Evolutionary conservation across 805 yeast species (phyloP).

Genomic region (Cyberlindnera maclurae): DNA sequence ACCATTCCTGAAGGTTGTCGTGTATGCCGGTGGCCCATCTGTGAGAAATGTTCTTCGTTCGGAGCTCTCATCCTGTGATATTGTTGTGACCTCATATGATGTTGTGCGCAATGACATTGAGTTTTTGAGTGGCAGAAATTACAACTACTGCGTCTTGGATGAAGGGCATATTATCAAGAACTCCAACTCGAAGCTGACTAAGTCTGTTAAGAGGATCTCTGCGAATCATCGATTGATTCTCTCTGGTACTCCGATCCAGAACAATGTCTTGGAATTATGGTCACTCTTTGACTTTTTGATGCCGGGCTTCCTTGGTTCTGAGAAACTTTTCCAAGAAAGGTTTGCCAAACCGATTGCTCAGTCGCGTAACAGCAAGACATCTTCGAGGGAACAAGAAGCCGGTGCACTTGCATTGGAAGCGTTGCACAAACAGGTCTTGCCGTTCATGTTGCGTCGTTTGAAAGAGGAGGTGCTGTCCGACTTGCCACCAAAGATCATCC

Average conservation of each 20-base stretch:
- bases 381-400: conserved; percentile 90
- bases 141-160: conserved; percentile 91
- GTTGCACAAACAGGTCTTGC: conserved; percentile 91
- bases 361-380: conserved; percentile 79
- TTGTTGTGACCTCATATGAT: conserved; percentile 92
- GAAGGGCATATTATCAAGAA: conserved; percentile 98
- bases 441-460: conserved; percentile 91
- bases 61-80: conserved; percentile 53
- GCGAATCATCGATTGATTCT: conserved; percentile 88
- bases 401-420: conserved; percentile 96
- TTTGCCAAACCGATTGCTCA: conserved; percentile 98
- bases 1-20: conserved; percentile 74
- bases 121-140: conserved; percentile 50
- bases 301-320: conserved; percentile 98
- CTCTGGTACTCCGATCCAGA: conserved; percentile 98
- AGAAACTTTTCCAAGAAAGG: conserved; percentile 85
- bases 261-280: conserved; percentile 95
- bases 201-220: conserved; percentile 71
- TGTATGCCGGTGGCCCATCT: conserved; percentile 91
- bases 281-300: conserved; percentile 93
- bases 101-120: conserved; percentile 90
- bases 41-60: conserved; percentile 50
- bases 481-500: conserved; percentile 96
- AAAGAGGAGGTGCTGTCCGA: conserved; percentile 95
- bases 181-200: conserved; percentile 78